Evolutionary conservation across 768 basidiomycete genomes (phyloP).

Genomic region (Scleroderma citrinum): DNA sequence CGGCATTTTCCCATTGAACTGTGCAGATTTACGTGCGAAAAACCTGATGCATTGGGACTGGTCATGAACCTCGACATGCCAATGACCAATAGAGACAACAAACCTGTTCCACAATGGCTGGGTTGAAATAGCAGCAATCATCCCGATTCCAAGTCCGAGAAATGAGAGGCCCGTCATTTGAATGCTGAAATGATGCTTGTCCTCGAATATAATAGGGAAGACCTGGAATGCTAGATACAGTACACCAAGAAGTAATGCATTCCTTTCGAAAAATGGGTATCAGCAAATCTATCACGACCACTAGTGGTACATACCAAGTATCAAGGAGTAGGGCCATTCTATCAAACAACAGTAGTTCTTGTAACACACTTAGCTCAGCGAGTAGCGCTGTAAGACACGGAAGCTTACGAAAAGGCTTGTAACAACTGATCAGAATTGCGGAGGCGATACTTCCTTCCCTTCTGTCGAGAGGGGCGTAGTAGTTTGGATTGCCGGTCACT

Average conservation of each 20-base stretch:
- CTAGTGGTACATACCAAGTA: constrained; percentile 45
- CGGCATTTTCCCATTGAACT: constrained; percentile 44
- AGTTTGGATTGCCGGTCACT: constrained; percentile 45
- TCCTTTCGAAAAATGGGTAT: constrained; percentile 22
- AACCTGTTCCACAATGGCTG: constrained; percentile 44
- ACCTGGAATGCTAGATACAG: constrained; percentile 53
- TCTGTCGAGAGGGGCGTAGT: constrained; percentile 57
- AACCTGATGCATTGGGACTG: constrained; percentile 23
- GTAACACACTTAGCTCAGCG: not conserved
- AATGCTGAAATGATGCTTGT: constrained; percentile 45
- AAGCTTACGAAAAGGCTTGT: constrained; percentile 64
- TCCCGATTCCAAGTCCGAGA: constrained; percentile 46
- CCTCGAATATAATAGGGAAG: constrained; percentile 45
- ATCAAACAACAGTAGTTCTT: constrained; percentile 60
- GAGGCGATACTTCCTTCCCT: constrained; percentile 36
- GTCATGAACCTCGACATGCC: not conserved
- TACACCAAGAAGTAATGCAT: constrained; percentile 36
- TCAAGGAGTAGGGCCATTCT: constrained; percentile 73
- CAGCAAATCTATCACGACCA: not conserved
- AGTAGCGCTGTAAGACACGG: not conserved
- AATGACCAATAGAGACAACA: not conserved
- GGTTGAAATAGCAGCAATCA: constrained; percentile 32
- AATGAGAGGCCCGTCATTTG: constrained; percentile 46
- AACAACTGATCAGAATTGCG: constrained; percentile 55
- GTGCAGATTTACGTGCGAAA: constrained; percentile 31